A percentile compares a stretch with the other conserved stretches of the same genome.
Evolutionary conservation across 2,329 filamentous ascomycete species (phyloP).

Genomic region (Fusarium domesticum): DNA sequence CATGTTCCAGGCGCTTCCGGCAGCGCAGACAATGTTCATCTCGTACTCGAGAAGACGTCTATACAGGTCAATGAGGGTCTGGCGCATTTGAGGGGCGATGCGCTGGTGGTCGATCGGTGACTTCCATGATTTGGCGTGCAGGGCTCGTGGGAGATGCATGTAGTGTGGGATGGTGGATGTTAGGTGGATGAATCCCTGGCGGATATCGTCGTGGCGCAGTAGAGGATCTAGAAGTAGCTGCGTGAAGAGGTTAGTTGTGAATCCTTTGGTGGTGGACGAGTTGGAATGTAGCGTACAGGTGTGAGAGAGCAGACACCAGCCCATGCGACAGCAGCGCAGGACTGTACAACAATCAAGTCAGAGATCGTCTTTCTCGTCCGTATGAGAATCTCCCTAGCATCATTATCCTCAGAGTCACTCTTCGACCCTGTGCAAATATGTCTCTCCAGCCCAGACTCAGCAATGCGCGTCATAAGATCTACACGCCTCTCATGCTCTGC

Average conservation of each 20-base stretch:
- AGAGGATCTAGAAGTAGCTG: slow-evolving; percentile 38
- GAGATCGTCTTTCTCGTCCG: slow-evolving; percentile 29
- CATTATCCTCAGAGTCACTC: slow-evolving; percentile 28
- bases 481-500: slow-evolving; percentile 27
- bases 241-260: slow-evolving; percentile 4
- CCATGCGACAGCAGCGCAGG: slow-evolving; percentile 35
- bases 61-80: slow-evolving; percentile 30
- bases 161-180: slow-evolving; percentile 36
- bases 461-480: slow-evolving; percentile 32
- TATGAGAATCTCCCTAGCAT: slow-evolving; percentile 30
- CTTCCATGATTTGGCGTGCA: slow-evolving; percentile 25
- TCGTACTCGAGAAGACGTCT: slow-evolving; percentile 37
- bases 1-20: slow-evolving; percentile 37
- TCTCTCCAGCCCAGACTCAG: slow-evolving; percentile 30
- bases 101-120: slow-evolving; percentile 24
- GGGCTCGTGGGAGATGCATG: slow-evolving; percentile 31
- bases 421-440: slow-evolving; percentile 24
- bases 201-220: slow-evolving; percentile 31
- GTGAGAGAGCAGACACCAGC: slow-evolving; percentile 38
- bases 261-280: neutral
- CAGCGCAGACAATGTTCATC: slow-evolving; percentile 40
- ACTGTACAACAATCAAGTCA: slow-evolving; percentile 25
- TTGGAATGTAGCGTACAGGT: slow-evolving; percentile 29
- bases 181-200: slow-evolving; percentile 32
- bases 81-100: slow-evolving; percentile 20